These are phyloP conservation scores for Claviceps capensis DNA, from an alignment of 2,329 filamentous ascomycete genomes.

Conservation along the genomic window DNA sequence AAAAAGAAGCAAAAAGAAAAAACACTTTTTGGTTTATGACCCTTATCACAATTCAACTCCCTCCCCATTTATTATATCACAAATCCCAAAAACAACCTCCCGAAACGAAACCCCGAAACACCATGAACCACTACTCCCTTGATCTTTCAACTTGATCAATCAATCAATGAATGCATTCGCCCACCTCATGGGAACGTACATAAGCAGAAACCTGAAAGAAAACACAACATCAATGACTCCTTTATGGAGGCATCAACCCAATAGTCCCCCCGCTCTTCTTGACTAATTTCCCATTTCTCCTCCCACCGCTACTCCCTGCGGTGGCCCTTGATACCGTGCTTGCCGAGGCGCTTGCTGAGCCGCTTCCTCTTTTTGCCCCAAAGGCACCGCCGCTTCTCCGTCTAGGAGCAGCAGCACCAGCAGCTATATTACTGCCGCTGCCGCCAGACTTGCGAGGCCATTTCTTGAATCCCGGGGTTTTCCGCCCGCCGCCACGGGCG, in stretches of 20 bases:
- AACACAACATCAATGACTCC: not conserved
- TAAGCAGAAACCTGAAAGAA: not conserved
- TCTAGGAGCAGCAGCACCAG: slow-evolving; percentile 14
- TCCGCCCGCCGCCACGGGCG: slow-evolving; percentile 14
- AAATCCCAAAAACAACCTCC: no score
- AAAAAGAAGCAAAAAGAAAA: no score
- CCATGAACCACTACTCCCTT: not conserved
- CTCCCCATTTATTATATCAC: no score
- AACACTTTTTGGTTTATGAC: no score
- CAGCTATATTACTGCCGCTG: slow-evolving; percentile 10
- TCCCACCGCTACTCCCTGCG: slow-evolving; percentile 9
- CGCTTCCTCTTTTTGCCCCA: slow-evolving; percentile 17
- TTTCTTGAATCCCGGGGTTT: slow-evolving; percentile 15
- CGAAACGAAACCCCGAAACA: no score
- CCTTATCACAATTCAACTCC: no score
- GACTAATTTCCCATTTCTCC: slow-evolving; percentile 16
- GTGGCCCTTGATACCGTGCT: slow-evolving; percentile 9
- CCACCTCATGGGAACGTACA: not conserved
- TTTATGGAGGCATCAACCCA: slow-evolving; percentile 24
- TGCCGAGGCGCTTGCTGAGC: slow-evolving; percentile 12
- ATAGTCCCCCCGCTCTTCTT: slow-evolving; percentile 23
- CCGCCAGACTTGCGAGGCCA: slow-evolving; percentile 12
- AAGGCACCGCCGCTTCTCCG: slow-evolving; percentile 13
- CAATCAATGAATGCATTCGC: not conserved
- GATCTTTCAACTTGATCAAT: not conserved